Base-by-base conservation (phyloP, 2,329 filamentous ascomycete species). In the Monosporascus cannonballus region DNA sequence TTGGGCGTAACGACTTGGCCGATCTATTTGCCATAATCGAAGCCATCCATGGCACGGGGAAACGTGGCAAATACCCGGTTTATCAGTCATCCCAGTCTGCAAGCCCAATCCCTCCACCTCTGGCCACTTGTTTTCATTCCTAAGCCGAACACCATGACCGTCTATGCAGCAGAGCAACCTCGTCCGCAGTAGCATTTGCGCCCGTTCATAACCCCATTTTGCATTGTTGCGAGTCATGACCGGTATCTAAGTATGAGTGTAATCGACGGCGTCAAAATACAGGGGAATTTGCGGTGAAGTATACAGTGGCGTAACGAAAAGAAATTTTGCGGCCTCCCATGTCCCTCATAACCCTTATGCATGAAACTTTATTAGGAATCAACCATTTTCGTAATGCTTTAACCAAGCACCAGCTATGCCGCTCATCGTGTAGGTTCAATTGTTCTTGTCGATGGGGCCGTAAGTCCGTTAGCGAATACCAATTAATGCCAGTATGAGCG, bases 11-110 rank as follows among this genome's bases (percentile, higher is more conserved):
- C 58, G 59, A 57, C 58, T 61, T 62, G 59, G 57, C 58, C 64
- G 61, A 58, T 65, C 64, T 65, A 65, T 66, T 62, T 65, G 65
- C 59, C 53, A 49, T 45, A 58, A 54, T 30, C 30, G 53, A 61
- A 62, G 54, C 58, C 59, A 57, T 55, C 53, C 52, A n/a, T 54
- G 47, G 52, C 58, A 51, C 51, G 37, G 51, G 47, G 57, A 53
- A 27, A 48, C 45, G 51, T 20, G 22, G 22, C 25, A 50, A 47
- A 56, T 36, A 41, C 42, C 41, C 8, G n/a, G 4, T 41, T 48
- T 24, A 49, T 42, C 11, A 18, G 36, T 14, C 51, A 38, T 9
- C 41, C 44, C 51, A 47, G 22, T 36, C 51, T 51, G 48, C 51
- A 47, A 44, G 48, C 18, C 42, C 22, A 25, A 36, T 50, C 39